phyloP scores from a whole-genome alignment of 2,329 filamentous ascomycete genomes.

The Sphaerulina musiva region DNA sequence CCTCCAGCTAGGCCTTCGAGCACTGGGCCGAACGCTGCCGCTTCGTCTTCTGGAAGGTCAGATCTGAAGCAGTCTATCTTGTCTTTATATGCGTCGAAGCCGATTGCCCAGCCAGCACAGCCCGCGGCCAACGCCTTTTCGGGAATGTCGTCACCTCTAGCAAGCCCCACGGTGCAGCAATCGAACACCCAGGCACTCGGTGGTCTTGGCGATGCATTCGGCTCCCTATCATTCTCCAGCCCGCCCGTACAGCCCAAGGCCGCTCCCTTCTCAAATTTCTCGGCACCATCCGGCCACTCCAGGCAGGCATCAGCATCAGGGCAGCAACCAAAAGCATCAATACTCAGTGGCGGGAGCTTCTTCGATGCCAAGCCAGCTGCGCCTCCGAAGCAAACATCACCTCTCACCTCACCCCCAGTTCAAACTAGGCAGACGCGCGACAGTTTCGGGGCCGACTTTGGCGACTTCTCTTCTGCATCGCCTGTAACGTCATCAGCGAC shows the following conservation, averaged over 20 bases:
- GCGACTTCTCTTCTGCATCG: slow-evolving; percentile 58
- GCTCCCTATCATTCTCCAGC: slow-evolving; percentile 55
- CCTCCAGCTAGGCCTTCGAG: slow-evolving; percentile 73
- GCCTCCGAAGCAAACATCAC: slow-evolving; percentile 36
- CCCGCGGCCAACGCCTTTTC: slow-evolving; percentile 49
- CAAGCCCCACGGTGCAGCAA: slow-evolving; percentile 25
- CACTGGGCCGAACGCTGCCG: slow-evolving; percentile 52
- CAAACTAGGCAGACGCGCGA: slow-evolving; percentile 44
- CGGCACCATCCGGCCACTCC: slow-evolving; percentile 48
- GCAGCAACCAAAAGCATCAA: slow-evolving; percentile 28
- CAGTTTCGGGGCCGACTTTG: slow-evolving; percentile 42
- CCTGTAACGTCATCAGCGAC: slow-evolving; percentile 35
- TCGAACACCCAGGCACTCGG: slow-evolving; percentile 37
- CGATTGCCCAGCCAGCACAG: slow-evolving; percentile 53
- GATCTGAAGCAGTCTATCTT: slow-evolving; percentile 97
- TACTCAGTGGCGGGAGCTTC: slow-evolving; percentile 67
- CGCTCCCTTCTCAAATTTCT: slow-evolving; percentile 58
- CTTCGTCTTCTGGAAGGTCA: slow-evolving; percentile 59
- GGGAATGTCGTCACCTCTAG: slow-evolving; percentile 57
- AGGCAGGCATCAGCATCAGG: slow-evolving; percentile 35
- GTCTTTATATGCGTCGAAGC: slow-evolving; percentile 83
- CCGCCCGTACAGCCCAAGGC: slow-evolving; percentile 48
- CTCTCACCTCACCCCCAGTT: slow-evolving; percentile 17
- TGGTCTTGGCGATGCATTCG: slow-evolving; percentile 75
- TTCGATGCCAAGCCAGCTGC: slow-evolving; percentile 60